Evolutionary conservation across 768 basidiomycete species (phyloP), one percentile per base, ranked within the genome.

Genomic region (Lactarius hengduanensis): DNA sequence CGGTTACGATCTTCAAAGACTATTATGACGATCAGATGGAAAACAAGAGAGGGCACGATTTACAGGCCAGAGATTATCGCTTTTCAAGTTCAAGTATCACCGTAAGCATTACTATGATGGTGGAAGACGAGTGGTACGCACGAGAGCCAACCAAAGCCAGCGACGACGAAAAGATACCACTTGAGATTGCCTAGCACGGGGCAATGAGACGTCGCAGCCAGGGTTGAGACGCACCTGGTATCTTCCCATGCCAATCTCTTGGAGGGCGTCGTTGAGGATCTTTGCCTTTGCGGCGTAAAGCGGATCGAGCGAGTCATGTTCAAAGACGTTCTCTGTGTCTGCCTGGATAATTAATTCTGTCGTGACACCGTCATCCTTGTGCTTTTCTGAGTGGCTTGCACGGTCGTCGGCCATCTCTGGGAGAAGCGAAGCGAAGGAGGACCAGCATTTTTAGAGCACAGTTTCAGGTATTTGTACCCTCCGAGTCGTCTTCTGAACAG

Each of bases 131-230:
- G 3, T 8, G 62, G 61, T 7, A 79, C 86, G 76, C 72, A 89
- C 87, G 86, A 86, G 65, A 90, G 80, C 88, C 88, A 90, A 45
- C 89, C 89, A 75, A 91, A 89, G 1, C 88, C 89, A 10, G 87
- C 81, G 34, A 89, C 84, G 65, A 86, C 36, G 74, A 90, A 90
- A 56, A 90, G 73, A 66, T 78, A 76, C 78, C 84, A 87, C 87
- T 89, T 65, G 22, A 26, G 10, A 15, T 32, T 6, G 9, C 10
- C 47, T 50, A n/a, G 61, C 30, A 20, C 16, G 13, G n/a, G 40
- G 55, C 18, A 26, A 57, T 30, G 22, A 41, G 38, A 32, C 13
- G 22, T 50, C 4, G 47, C 16, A 59, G 15, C 54, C 20, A 4
- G n/a, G 18, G n/a, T 13, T n/a, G 16, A 54, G 20, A 64, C 77